Base-by-base conservation (phyloP, 345 rosid genomes). In the Sonneratia alba region DNA sequence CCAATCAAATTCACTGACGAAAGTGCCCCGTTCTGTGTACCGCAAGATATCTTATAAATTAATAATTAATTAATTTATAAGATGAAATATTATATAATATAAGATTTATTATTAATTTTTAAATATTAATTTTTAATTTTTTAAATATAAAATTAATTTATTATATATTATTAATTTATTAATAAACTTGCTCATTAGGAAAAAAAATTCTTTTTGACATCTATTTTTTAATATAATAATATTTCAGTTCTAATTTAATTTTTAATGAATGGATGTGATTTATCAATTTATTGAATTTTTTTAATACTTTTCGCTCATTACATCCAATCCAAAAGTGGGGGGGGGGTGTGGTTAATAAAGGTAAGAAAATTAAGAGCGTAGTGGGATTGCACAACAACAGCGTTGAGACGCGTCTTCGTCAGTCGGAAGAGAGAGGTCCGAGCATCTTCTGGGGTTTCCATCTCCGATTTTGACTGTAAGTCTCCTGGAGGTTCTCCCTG, bases 371-470 rank as follows among this genome's bases (percentile, higher is more conserved):
- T 14, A 34, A 66, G 21, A 66, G 45, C 71, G 71, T 56, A 67
- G 71, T 73, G 76, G 66, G 43, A 67, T 73, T 73, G 71, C 71
- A 67, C 12, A 68, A 73, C n/a, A 24, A 38, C 66, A 48, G 65
- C 51, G 5, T 57, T 45, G 32, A 47, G 40, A 65, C 15, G 59
- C 53, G 43, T 51, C 65, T 62, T 24, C 32, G 9, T 62, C 66
- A 27, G 38, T 11, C 18, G 66, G 38, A 34, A 45, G 24, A n/a
- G 37, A 34, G 9, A 62, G 64, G 42, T 49, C 51, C 68, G 9
- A 19, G 65, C 22, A 13, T 45, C 36, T 56, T 42, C 67, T 57
- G 67, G 76, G 76, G 76, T 73, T 73, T 73, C 70, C 59, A 16
- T 56, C 65, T 36, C 66, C 48, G 43, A 34, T 70, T 70, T 34